Base-by-base conservation (phyloP, 345 rosid genomes). In the Raphanus raphanistrum region DNA sequence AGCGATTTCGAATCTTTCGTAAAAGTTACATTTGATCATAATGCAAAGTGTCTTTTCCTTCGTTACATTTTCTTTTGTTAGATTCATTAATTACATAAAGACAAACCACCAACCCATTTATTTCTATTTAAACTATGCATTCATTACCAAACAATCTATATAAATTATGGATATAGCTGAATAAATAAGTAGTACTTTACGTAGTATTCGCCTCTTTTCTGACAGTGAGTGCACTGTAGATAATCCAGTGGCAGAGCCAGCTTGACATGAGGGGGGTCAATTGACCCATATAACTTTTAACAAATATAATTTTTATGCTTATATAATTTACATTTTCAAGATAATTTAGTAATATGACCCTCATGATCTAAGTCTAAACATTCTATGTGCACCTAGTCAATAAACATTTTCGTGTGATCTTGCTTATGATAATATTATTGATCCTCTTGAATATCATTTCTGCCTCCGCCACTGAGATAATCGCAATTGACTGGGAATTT, bases 11-110 rank as follows among this genome's bases (percentile, higher is more conserved):
- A 78, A 72, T 50, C 55, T 78, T 71, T 77, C 68, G 25, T 78
- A 72, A 72, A 72, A 78, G 73, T 26, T 27, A 43, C 68, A 65
- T 78, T 78, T 59, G 68, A 78, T 72, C 69, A 72, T 78, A 66
- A 66, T 78, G 63, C 73, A 71, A 71, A 59, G 60, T 66, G 73
- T 78, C 77, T 72, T 78, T 77, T 65, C 33, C 77, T 58, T 11
- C 55, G 21, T 78, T 72, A 59, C 68, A 72, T 58, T 66, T 78
- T 59, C 62, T n/a, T 65, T 64, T 57, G 62, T 71, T 78, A 71
- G 77, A 76, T 72, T 74, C 59, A 65, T 77, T 59, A 57, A 55
- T 78, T 60, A 72, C 73, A 43, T 32, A 72, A 78, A 48, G 68
- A 59, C 81, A 72, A 66, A 26, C 26, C 69, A 72, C 81, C 73